Percentiles rank a stretch among this genome's conserved stretches.
phyloP scores from a whole-genome alignment of 805 yeast genomes.

The Yarrowia deformans region DNA sequence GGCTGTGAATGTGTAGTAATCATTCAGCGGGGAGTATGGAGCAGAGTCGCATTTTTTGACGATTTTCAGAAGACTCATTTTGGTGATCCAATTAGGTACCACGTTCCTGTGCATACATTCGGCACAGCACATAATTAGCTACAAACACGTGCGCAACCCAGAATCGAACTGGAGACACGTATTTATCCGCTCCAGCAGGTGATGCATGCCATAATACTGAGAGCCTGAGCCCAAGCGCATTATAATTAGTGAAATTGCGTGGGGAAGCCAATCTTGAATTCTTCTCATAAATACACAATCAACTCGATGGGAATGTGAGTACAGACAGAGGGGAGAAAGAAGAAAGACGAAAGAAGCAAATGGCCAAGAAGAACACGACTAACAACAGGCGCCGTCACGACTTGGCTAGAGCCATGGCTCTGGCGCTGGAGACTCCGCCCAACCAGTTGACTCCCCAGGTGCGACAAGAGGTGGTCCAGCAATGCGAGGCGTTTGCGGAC shows the following conservation, averaged over 20 bases:
- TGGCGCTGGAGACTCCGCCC: conserved; percentile 34
- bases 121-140: too few species aligned
- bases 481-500: conserved; percentile 22
- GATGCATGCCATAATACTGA: conserved; percentile 6
- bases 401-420: conserved; percentile 33
- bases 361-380: neutral
- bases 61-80: conserved; percentile 31
- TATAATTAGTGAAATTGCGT: conserved; percentile 20
- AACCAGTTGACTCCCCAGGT: conserved; percentile 25
- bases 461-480: conserved; percentile 14
- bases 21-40: conserved; percentile 33
- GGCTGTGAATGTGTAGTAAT: conserved; percentile 44
- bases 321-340: neutral
- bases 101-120: neutral
- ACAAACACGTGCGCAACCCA: too few species aligned
- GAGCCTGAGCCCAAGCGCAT: too few species aligned
- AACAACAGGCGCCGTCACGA: conserved; percentile 30
- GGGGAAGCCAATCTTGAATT: conserved; percentile 31
- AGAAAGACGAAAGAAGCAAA: too few species aligned
- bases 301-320: conserved; percentile 31
- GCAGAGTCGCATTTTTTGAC: conserved; percentile 41
- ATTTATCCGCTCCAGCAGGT: too few species aligned
- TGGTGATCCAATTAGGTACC: too few species aligned
- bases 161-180: neutral
- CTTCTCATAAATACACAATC: neutral